Percentiles rank a stretch among this genome's conserved stretches.
Conservation (phyloP, 1,284 basidiomycete genomes). For the Hortiboletus rubellus region DNA sequence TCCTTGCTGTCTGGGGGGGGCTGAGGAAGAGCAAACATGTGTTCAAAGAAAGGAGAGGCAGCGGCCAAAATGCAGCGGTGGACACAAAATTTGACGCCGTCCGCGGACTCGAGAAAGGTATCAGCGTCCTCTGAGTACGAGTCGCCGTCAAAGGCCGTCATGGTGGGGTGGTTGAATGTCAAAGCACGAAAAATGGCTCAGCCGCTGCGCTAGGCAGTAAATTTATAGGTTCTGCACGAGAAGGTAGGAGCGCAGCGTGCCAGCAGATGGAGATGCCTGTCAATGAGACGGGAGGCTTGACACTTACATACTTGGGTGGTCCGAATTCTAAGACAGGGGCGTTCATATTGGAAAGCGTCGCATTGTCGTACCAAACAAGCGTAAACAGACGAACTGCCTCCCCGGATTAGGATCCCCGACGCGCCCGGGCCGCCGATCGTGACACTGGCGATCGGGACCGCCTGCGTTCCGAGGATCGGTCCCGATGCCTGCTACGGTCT, state of each 20-base stretch:
- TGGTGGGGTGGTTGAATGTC: slow-evolving; percentile 13
- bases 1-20: slow-evolving; percentile 26
- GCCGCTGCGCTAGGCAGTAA: not conserved
- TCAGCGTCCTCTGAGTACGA: slow-evolving; percentile 55
- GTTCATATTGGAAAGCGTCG: not conserved
- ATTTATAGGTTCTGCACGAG: slow-evolving; percentile 22
- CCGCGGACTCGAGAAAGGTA: slow-evolving; percentile 51
- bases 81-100: slow-evolving; percentile 54
- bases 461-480: slow-evolving; percentile 23
- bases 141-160: slow-evolving; percentile 29
- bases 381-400: slow-evolving; percentile 17
- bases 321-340: slow-evolving; percentile 20
- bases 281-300: slow-evolving; percentile 4
- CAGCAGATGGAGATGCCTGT: not conserved
- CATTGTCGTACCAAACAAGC: slow-evolving; percentile 22
- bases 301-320: slow-evolving; percentile 26
- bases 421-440: slow-evolving; percentile 11
- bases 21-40: slow-evolving; percentile 70
- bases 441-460: slow-evolving; percentile 27
- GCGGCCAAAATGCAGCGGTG: slow-evolving; percentile 60
- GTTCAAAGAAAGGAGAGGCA: slow-evolving; percentile 65
- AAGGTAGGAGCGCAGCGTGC: slow-evolving; percentile 2
- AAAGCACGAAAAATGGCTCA: not conserved
- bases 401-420: not conserved
- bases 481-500: slow-evolving; percentile 24